Conservation (phyloP, 179 eudicot species). For the Nepenthes alata region DNA sequence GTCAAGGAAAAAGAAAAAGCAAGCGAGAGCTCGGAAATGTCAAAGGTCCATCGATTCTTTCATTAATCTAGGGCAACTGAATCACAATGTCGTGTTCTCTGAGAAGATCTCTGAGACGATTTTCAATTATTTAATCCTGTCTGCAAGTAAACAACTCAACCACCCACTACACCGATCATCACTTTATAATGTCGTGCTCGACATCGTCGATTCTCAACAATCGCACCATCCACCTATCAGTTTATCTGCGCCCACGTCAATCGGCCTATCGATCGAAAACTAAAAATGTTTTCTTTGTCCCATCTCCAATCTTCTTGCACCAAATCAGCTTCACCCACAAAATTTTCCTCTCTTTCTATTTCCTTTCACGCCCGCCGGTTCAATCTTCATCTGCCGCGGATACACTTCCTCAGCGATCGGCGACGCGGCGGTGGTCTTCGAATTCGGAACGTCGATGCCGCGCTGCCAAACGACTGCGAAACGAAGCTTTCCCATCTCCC, state of each 20-base stretch:
- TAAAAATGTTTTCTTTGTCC: neutral
- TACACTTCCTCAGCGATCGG: slow-evolving; percentile 3
- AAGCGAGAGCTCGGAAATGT: no score
- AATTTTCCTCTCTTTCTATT: neutral
- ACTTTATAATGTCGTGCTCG: neutral
- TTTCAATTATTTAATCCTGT: no score
- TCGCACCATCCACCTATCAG: neutral
- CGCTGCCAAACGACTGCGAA: slow-evolving; percentile 60
- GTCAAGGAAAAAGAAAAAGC: no score
- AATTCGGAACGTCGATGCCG: slow-evolving; percentile 50
- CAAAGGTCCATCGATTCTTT: no score
- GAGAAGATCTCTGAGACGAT: no score
- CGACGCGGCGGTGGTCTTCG: slow-evolving; percentile 8
- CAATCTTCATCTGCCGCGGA: no score
- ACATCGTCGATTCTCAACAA: neutral
- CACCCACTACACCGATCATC: neutral
- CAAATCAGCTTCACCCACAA: neutral
- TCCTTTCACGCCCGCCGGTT: neutral
- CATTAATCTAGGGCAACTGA: no score
- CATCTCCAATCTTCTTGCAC: neutral
- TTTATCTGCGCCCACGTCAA: no score
- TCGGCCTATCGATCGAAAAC: no score
- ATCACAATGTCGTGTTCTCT: no score
- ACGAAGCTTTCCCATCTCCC: slow-evolving; percentile 25
- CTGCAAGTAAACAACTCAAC: no score